phyloP scores from a whole-genome alignment of 495 filamentous ascomycete species.

The Penicillium cataractarum region DNA sequence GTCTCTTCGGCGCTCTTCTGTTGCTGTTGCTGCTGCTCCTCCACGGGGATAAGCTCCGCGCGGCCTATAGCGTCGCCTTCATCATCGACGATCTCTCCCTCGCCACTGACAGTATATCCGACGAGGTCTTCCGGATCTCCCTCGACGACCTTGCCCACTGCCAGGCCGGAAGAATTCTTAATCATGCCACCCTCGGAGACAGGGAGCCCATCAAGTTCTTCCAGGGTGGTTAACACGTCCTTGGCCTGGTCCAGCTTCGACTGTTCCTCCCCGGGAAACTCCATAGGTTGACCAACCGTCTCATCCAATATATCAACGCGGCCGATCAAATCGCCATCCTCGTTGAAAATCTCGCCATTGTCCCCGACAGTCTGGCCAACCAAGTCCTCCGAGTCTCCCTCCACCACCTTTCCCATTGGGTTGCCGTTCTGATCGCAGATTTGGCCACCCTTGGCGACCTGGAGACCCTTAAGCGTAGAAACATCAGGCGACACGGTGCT shows the following conservation, averaged over 20 bases:
- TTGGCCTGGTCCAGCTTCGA: conserved; percentile 21
- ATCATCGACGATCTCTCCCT: conserved; percentile 66
- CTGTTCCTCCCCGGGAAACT: conserved; percentile 21
- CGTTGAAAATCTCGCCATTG: conserved; percentile 55
- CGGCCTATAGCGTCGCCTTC: conserved; percentile 67
- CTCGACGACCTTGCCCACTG: conserved; percentile 63
- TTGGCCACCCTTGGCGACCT: conserved; percentile 54
- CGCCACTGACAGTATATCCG: conserved; percentile 61
- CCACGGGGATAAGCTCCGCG: conserved; percentile 53
- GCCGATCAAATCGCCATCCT: conserved; percentile 53
- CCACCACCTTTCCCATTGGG: conserved; percentile 42
- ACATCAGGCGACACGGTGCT: conserved; percentile 53
- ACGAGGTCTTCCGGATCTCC: conserved; percentile 64
- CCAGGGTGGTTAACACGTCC: conserved; percentile 28
- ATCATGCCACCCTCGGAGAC: conserved; percentile 61
- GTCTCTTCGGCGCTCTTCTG: conserved; percentile 33
- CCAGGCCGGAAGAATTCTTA: conserved; percentile 55
- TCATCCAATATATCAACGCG: conserved; percentile 47
- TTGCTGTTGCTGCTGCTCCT: too few relatives aligned
- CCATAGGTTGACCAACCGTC: conserved; percentile 31
- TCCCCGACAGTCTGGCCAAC: conserved; percentile 55
- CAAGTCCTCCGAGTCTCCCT: conserved; percentile 48
- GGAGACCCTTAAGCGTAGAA: conserved; percentile 68
- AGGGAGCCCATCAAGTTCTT: conserved; percentile 58
- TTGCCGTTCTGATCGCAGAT: conserved; percentile 45